Evolutionary conservation across 345 rosid species (phyloP), one percentile per base, ranked within the genome.

Genomic region (Cochlearia excelsa): DNA sequence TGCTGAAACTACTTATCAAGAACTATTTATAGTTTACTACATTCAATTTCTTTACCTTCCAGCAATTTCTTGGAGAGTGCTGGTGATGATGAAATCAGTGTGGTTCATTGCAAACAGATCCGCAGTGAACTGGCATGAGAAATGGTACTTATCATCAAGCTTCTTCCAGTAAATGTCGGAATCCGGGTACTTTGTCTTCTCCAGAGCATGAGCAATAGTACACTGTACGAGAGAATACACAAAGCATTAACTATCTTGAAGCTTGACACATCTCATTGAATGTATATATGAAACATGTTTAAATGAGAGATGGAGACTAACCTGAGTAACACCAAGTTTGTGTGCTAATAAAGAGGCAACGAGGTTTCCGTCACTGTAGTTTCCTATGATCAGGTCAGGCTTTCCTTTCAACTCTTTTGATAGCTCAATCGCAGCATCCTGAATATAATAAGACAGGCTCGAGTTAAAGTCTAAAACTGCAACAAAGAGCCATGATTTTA

Each of bases 31-130:
- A 9, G 2, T 56, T 31, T 33, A 23, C 7, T 16, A 0, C 23
- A 40, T 27, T 28, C 6, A 51, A n/a, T 46, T 3, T 59, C 53
- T 35, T 75, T 61, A 88, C 97, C 95, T 89, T 76, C 97, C 97
- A 68, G 97, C 97, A 64, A 89, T 89, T 63, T 89, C 97, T 71
- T 89, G 97, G 88, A 77, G 84, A 30, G 95, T 89, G 77, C 95
- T 89, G 56, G 97, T 89, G 81, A 86, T 89, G 69, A 89, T 84
- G 69, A 89, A 89, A 72, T 89, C 97, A 1, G 97, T 81, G 35
- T 82, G 97, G 73, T 89, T 89, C 97, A 89, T 89, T 33, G 97
- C 97, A 4, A 86, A 72, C 16, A 89, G 84, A 77, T 89, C 97
- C 9, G 97, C 97, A 1, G 95, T 89, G 55, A 89, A 89, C 79